These are phyloP conservation scores for Oryza rufipogon DNA, from an alignment of 176 grass and related monocot genomes.

Conservation along the genomic window DNA sequence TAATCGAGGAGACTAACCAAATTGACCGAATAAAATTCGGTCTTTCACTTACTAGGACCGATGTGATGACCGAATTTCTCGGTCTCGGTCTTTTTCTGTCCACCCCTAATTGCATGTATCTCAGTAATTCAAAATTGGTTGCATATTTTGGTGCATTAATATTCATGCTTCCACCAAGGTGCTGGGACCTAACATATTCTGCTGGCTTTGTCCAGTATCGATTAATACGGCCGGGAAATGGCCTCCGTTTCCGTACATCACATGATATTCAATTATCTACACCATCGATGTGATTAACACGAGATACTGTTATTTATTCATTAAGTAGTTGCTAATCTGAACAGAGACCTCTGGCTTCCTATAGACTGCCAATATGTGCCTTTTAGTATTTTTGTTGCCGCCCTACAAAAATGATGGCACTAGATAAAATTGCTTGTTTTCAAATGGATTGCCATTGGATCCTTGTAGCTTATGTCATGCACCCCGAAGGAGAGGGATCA, in stretches of 20 bases:
- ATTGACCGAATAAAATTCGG: slow-evolving; percentile 17
- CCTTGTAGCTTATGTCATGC: no score
- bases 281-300: slow-evolving; percentile 41
- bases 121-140: no score
- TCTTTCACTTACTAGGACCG: no score
- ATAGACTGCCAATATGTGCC: background rate
- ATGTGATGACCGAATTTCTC: no score
- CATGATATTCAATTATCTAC: slow-evolving; percentile 62
- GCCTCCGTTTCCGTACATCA: slow-evolving; percentile 64
- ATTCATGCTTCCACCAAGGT: slow-evolving; percentile 49
- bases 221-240: slow-evolving; percentile 50
- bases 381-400: background rate
- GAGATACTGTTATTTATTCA: slow-evolving; percentile 47
- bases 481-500: no score
- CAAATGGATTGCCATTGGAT: no score
- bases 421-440: no score
- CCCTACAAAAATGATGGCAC: no score
- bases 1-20: background rate
- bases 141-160: background rate
- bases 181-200: slow-evolving; percentile 75
- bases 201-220: slow-evolving; percentile 69
- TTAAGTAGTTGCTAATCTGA: slow-evolving; percentile 19
- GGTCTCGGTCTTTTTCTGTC: no score
- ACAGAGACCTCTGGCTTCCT: background rate
- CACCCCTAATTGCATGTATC: no score